Percentiles rank a stretch among this genome's conserved stretches.
Evolutionary conservation across 148 eudicot genomes (phyloP).

Genomic region (Arctostaphylos glauca): DNA sequence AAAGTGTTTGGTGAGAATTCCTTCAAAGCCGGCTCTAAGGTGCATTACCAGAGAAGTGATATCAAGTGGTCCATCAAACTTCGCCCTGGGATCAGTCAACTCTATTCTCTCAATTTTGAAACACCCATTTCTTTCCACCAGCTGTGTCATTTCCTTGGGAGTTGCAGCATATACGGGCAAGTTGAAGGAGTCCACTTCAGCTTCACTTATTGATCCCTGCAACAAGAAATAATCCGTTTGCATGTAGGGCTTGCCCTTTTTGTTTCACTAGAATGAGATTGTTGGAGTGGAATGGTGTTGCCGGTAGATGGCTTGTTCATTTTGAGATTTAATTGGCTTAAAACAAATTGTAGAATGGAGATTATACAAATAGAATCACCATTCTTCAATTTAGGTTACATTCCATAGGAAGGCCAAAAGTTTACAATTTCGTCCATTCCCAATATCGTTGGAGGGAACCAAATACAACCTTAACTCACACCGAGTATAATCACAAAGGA

Average conservation of each 20-base stretch:
- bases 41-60: neutral
- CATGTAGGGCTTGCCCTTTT: neutral
- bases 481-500: neutral
- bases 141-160: constrained; percentile 8
- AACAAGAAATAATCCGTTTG: neutral
- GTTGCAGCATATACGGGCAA: constrained; percentile 10
- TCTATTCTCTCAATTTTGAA: constrained; percentile 13
- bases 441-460: neutral
- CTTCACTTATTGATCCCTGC: constrained; percentile 10
- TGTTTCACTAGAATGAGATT: neutral
- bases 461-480: neutral
- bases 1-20: constrained; percentile 13
- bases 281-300: neutral
- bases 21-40: constrained; percentile 13
- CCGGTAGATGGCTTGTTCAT: neutral
- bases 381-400: too few relatives aligned
- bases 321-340: neutral
- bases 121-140: constrained; percentile 6
- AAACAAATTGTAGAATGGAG: neutral
- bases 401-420: too few relatives aligned
- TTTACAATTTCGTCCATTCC: neutral
- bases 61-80: neutral
- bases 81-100: neutral
- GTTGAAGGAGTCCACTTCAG: constrained; percentile 16
- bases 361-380: neutral